A percentile compares a stretch with the other conserved stretches of the same genome.
These are phyloP conservation scores for Leishmania tarentolae DNA, from an alignment of 208 protist species.

Conservation along the genomic window DNA sequence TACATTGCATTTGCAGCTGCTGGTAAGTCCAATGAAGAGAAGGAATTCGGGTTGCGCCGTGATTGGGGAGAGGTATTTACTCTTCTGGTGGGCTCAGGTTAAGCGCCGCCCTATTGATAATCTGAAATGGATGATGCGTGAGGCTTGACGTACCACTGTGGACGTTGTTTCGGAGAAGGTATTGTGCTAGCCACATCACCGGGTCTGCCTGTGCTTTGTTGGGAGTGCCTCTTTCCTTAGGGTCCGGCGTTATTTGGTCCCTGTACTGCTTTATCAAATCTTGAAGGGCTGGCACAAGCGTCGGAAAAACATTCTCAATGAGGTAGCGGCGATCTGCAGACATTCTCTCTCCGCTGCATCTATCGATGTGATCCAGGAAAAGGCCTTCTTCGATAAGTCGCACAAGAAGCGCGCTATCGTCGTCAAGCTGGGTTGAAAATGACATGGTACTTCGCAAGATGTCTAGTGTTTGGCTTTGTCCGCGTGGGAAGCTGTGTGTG, in stretches of 20 bases:
- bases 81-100: constrained; percentile 6
- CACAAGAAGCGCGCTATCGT: constrained; percentile 22
- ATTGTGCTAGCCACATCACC: constrained; percentile 78
- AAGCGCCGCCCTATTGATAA: constrained; percentile 58
- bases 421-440: not conserved
- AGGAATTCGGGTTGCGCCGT: not conserved
- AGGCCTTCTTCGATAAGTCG: constrained; percentile 75
- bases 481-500: not conserved
- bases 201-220: constrained; percentile 41
- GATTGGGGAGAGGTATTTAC: not conserved
- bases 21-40: not conserved
- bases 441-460: not conserved
- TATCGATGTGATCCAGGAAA: constrained; percentile 48
- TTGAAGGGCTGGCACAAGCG: constrained; percentile 70
- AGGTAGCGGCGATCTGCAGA: constrained; percentile 55
- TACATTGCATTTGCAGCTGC: not conserved
- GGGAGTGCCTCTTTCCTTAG: constrained; percentile 20
- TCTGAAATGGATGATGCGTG: constrained; percentile 53
- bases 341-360: constrained; percentile 16
- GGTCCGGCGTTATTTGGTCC: constrained; percentile 2
- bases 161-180: constrained; percentile 76
- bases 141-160: constrained; percentile 41
- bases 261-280: constrained; percentile 46
- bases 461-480: not conserved
- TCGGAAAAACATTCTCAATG: constrained; percentile 71